Evolutionary conservation across 2,329 filamentous ascomycete species (phyloP).

Genomic region (Cladosporium velox): DNA sequence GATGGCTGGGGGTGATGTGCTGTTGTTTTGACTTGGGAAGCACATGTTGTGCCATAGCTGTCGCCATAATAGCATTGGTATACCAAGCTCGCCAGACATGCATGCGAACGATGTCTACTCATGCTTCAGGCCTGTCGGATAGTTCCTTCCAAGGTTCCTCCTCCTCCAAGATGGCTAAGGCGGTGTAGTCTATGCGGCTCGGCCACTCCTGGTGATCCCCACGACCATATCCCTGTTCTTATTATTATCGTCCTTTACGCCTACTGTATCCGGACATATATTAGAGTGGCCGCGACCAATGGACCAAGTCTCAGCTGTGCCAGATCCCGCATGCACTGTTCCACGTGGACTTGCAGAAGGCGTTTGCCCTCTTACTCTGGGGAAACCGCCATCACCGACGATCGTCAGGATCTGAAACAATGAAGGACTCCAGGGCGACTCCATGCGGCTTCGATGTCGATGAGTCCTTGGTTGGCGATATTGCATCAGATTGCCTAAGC

Average conservation of each 20-base stretch:
- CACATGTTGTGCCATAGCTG: neutral
- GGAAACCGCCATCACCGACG: neutral
- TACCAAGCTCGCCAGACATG: neutral
- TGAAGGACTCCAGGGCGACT: slow-evolving; percentile 7
- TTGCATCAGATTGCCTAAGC: neutral
- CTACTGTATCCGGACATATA: neutral
- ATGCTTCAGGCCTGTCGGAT: neutral
- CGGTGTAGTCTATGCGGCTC: slow-evolving; percentile 5
- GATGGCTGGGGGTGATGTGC: neutral
- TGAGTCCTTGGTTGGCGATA: neutral
- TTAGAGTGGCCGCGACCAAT: neutral
- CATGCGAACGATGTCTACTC: neutral
- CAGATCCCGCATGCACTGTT: neutral
- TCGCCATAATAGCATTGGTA: neutral
- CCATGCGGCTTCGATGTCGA: neutral
- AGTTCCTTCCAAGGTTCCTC: neutral
- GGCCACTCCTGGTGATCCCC: slow-evolving; percentile 3
- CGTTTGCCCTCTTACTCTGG: neutral
- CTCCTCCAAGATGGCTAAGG: neutral
- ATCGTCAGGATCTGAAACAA: slow-evolving; percentile 14
- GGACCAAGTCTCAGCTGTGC: neutral
- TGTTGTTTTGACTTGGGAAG: neutral
- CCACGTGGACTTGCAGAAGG: slow-evolving; percentile 6
- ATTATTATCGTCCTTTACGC: neutral
- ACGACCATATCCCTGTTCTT: neutral